Conservation (phyloP, 306 rosid genomes). For the Gastrolobium villosum region DNA sequence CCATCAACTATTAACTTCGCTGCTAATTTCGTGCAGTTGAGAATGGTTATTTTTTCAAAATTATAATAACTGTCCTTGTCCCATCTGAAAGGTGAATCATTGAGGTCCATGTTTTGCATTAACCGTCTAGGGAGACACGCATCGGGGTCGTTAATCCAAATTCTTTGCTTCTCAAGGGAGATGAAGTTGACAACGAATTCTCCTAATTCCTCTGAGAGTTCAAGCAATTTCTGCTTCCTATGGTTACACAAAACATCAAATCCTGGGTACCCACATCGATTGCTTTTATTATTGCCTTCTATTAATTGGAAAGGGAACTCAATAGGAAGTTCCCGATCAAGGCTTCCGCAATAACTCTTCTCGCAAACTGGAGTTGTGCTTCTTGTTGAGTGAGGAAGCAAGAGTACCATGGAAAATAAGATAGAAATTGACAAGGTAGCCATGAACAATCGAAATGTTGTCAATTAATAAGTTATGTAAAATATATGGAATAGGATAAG, state of each 20-base stretch:
- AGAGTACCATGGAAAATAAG: constrained; percentile 12
- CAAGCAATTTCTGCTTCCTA: background rate
- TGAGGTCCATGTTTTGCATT: constrained; percentile 9
- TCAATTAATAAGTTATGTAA: background rate
- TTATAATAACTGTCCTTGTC: background rate
- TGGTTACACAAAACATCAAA: constrained; percentile 43
- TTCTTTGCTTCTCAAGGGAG: background rate
- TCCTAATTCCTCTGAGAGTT: background rate
- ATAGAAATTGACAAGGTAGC: constrained; percentile 13
- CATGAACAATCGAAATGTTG: constrained; percentile 27
- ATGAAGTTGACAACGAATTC: constrained; percentile 19
- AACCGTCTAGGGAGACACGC: constrained; percentile 43
- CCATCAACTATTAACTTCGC: background rate
- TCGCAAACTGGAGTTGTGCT: constrained; percentile 35
- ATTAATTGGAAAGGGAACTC: constrained; percentile 54
- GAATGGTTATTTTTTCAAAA: background rate
- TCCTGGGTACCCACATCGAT: constrained; percentile 23
- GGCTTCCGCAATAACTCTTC: background rate
- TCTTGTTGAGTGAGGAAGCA: constrained; percentile 30
- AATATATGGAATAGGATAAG: background rate
- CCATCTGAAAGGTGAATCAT: background rate
- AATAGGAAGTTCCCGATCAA: background rate
- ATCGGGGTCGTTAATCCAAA: constrained; percentile 41
- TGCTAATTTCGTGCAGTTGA: constrained; percentile 23
- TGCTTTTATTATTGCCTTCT: background rate